Conservation (phyloP, 768 basidiomycete species). For the Pisolithus microcarpus region DNA sequence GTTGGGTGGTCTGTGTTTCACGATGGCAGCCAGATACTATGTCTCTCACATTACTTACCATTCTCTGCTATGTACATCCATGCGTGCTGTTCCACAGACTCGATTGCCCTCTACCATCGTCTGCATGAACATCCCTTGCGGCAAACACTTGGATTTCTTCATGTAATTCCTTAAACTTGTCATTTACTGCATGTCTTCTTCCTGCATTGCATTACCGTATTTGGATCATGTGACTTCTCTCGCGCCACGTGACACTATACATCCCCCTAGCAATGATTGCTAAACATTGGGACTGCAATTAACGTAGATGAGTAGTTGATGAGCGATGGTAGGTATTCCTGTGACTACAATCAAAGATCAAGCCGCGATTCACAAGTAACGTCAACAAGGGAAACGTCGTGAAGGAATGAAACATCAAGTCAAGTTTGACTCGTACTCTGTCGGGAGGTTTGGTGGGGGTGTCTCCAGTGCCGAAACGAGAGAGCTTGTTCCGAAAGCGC, state of each 20-base stretch:
- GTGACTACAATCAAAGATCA: constrained; percentile 17
- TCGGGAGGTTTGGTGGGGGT: constrained; percentile 25
- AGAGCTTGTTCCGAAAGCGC: constrained; percentile 24
- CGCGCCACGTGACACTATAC: background rate
- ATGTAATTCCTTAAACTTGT: background rate
- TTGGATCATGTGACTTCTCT: background rate
- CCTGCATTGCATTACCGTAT: too few relatives aligned
- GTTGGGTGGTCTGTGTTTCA: too few relatives aligned
- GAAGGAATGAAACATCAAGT: constrained; percentile 16
- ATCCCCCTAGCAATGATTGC: background rate
- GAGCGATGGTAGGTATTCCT: constrained; percentile 9
- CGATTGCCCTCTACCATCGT: background rate
- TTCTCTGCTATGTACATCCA: too few relatives aligned
- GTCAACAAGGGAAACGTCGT: constrained; percentile 10
- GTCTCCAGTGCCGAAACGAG: constrained; percentile 23
- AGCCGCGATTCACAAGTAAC: constrained; percentile 21
- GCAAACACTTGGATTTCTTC: background rate
- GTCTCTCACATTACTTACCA: too few relatives aligned
- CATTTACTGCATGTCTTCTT: background rate
- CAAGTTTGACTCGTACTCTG: constrained; percentile 31
- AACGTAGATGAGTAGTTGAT: constrained; percentile 7
- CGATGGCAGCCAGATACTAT: too few relatives aligned
- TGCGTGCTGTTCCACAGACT: background rate
- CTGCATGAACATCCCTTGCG: background rate
- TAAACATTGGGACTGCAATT: constrained; percentile 1